Percentiles rank a stretch among this genome's conserved stretches.
Conservation (phyloP, 2,329 filamentous ascomycete genomes). For the Zasmidium angulare region DNA sequence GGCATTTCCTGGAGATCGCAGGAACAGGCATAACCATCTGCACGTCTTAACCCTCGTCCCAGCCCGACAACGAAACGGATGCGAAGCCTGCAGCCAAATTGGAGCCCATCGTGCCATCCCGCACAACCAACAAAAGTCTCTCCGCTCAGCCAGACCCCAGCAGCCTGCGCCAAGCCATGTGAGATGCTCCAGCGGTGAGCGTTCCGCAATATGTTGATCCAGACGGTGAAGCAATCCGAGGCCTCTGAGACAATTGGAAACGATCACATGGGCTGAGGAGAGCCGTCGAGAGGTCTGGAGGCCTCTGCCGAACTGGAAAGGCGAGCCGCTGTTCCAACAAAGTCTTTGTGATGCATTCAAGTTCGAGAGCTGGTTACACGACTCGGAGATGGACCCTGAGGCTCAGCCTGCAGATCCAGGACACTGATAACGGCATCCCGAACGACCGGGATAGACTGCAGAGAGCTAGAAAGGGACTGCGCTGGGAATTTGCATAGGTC, state of each 20-base stretch:
- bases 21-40: conserved; percentile 5
- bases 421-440: too few species aligned
- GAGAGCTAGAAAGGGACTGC: not conserved
- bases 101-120: conserved; percentile 1
- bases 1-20: conserved; percentile 4
- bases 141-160: not conserved
- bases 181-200: conserved; percentile 1
- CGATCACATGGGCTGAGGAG: conserved; percentile 1
- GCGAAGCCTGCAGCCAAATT: not conserved
- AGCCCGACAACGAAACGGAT: not conserved
- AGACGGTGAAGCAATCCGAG: conserved; percentile 1
- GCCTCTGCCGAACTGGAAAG: not conserved
- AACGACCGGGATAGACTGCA: too few species aligned
- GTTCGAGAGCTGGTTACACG: not conserved
- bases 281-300: not conserved
- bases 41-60: not conserved
- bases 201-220: not conserved
- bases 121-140: not conserved
- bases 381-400: not conserved
- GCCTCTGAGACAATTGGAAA: not conserved
- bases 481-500: too few species aligned
- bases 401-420: not conserved
- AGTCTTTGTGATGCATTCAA: not conserved
- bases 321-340: not conserved
- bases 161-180: not conserved